Percentiles rank a stretch among this genome's conserved stretches.
These are phyloP conservation scores for Elsinoe australis DNA, from an alignment of 2,329 filamentous ascomycete genomes.

Conservation along the genomic window DNA sequence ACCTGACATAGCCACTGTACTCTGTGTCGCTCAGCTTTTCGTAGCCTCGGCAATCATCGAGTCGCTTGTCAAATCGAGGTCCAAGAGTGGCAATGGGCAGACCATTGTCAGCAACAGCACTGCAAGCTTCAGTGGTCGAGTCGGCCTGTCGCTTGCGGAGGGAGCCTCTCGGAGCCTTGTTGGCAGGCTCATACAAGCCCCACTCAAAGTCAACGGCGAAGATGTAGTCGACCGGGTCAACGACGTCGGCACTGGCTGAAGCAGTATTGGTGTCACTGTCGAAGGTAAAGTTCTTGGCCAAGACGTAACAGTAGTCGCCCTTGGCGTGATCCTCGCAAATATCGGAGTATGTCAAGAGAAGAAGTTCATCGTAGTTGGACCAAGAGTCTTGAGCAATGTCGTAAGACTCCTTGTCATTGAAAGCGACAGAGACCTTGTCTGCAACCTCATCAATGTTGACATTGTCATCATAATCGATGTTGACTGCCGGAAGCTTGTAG, in stretches of 20 bases:
- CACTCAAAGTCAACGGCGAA: neutral
- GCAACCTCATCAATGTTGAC: slow-evolving; percentile 3
- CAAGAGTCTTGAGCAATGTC: slow-evolving; percentile 6
- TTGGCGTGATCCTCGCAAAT: neutral
- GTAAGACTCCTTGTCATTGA: slow-evolving; percentile 2
- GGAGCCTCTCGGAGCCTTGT: neutral
- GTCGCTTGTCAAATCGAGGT: neutral
- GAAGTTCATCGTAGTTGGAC: neutral
- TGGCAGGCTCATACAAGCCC: slow-evolving; percentile 1
- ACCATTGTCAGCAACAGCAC: neutral
- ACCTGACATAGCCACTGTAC: neutral
- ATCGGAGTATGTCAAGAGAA: slow-evolving; percentile 1
- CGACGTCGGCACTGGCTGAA: neutral
- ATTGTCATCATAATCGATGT: slow-evolving; percentile 4
- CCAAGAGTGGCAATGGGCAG: slow-evolving; percentile 3
- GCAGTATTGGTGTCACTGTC: neutral
- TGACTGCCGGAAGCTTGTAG: slow-evolving; percentile 13
- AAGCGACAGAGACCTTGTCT: neutral
- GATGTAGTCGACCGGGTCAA: neutral
- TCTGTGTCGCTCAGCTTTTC: neutral
- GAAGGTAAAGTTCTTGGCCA: slow-evolving; percentile 2
- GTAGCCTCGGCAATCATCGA: slow-evolving; percentile 2
- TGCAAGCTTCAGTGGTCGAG: neutral
- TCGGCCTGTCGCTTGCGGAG: neutral
- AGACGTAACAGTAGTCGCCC: slow-evolving; percentile 10